Conservation (phyloP, 208 protist species). For the Leishmania arabica region DNA sequence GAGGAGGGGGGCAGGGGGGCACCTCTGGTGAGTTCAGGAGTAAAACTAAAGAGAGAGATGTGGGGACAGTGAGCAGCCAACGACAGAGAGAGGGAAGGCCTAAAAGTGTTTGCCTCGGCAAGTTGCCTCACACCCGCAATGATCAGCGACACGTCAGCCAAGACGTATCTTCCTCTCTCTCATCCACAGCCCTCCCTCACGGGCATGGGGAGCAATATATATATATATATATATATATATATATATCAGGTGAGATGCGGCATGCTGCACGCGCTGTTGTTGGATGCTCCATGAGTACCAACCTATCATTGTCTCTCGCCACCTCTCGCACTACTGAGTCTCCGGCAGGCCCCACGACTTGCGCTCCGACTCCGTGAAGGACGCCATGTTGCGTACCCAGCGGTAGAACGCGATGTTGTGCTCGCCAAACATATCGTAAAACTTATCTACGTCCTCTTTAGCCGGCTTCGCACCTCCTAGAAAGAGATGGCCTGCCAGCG, state of each 20-base stretch:
- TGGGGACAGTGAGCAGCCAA: not conserved
- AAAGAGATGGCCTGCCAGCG: constrained; percentile 31
- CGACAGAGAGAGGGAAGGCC: not conserved
- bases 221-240: too few relatives aligned
- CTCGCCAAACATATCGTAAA: constrained; percentile 34
- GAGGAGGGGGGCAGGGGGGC: not conserved
- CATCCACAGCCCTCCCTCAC: not conserved
- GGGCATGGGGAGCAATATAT: not conserved
- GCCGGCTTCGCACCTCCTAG: constrained; percentile 29
- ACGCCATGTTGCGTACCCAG: constrained; percentile 39
- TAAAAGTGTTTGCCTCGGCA: not conserved
- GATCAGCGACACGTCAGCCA: not conserved
- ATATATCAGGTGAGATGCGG: not conserved
- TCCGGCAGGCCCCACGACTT: constrained; percentile 27
- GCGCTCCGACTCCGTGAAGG: constrained; percentile 35
- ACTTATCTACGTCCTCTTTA: constrained; percentile 38
- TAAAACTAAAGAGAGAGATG: not conserved
- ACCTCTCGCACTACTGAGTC: constrained; percentile 14
- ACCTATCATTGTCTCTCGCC: not conserved
- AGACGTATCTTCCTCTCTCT: not conserved
- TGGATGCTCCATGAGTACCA: not conserved
- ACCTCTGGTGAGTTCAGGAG: too few relatives aligned
- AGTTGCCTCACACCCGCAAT: not conserved
- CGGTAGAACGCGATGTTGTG: constrained; percentile 36
- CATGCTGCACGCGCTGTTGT: not conserved